Evolutionary conservation across 2,329 filamentous ascomycete genomes (phyloP).

Genomic region (Falciphora oryzae): DNA sequence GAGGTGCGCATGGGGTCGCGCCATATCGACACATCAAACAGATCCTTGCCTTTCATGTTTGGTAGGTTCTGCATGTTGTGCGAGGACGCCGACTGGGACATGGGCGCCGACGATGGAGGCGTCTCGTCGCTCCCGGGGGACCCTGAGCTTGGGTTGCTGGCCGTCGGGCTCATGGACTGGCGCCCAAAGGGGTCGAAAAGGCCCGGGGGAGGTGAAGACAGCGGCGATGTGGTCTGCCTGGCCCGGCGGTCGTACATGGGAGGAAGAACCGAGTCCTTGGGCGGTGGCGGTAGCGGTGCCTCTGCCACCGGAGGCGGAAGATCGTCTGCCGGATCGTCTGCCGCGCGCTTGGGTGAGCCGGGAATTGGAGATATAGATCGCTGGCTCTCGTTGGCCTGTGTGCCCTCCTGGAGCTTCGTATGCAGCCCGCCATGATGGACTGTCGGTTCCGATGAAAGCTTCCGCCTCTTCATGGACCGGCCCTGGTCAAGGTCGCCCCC

Average conservation of each 20-base stretch:
- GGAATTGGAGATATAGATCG: background rate
- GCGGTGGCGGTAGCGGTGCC: too few relatives aligned
- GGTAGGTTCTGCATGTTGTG: conserved; percentile 34
- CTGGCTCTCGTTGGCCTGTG: background rate
- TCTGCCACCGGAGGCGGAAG: background rate
- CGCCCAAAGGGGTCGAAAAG: conserved; percentile 46
- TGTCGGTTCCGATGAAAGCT: background rate
- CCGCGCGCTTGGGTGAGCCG: background rate
- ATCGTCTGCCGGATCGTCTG: background rate
- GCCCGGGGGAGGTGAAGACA: conserved; percentile 50
- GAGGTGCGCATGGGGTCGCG: conserved; percentile 61
- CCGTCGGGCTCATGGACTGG: conserved; percentile 22
- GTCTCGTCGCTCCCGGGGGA: conserved; percentile 41
- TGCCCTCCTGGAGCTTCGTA: background rate
- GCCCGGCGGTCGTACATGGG: background rate
- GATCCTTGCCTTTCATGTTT: conserved; percentile 63
- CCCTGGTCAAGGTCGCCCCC: background rate
- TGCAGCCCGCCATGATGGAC: too few relatives aligned
- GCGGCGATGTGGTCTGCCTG: conserved; percentile 35
- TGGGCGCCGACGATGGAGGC: conserved; percentile 31
- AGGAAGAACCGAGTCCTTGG: conserved; percentile 17
- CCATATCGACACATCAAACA: conserved; percentile 69
- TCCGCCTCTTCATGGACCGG: background rate
- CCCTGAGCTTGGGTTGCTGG: conserved; percentile 32
- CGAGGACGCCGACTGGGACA: conserved; percentile 25